Conservation (phyloP, 257 asterid species). For the Marsdenia floribunda region DNA sequence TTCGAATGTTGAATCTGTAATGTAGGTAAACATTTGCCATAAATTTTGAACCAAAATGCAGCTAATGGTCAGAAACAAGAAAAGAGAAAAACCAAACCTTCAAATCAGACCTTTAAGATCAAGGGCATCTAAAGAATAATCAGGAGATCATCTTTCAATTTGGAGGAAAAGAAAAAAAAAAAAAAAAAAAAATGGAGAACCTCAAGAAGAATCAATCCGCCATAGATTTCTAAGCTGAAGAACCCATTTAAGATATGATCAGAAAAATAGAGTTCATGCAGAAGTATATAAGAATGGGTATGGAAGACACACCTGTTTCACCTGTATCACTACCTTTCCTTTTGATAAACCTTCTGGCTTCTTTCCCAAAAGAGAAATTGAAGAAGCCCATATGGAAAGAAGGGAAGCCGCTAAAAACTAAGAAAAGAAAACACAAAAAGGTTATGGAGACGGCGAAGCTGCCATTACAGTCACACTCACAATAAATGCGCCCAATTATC, state of each 20-base stretch:
- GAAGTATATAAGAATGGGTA: neutral
- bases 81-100: neutral
- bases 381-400: conserved; percentile 50
- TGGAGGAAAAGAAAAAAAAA: neutral
- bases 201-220: neutral
- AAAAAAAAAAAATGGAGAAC: neutral
- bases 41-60: neutral
- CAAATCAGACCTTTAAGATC: neutral
- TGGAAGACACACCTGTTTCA: conserved; percentile 52
- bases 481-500: neutral
- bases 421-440: neutral
- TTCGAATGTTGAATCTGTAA: neutral
- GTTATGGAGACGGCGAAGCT: neutral
- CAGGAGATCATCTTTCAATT: neutral
- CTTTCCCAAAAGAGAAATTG: conserved; percentile 37
- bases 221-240: neutral
- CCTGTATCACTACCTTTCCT: conserved; percentile 91
- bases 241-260: neutral
- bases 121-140: neutral
- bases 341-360: conserved; percentile 54
- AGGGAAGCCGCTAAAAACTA: conserved; percentile 7
- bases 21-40: neutral
- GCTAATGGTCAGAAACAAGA: neutral
- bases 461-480: neutral
- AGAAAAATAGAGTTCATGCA: neutral